Evolutionary conservation across 2,329 filamentous ascomycete species (phyloP), one percentile per base, ranked within the genome.

Genomic region (Paecilomyces variotii): DNA sequence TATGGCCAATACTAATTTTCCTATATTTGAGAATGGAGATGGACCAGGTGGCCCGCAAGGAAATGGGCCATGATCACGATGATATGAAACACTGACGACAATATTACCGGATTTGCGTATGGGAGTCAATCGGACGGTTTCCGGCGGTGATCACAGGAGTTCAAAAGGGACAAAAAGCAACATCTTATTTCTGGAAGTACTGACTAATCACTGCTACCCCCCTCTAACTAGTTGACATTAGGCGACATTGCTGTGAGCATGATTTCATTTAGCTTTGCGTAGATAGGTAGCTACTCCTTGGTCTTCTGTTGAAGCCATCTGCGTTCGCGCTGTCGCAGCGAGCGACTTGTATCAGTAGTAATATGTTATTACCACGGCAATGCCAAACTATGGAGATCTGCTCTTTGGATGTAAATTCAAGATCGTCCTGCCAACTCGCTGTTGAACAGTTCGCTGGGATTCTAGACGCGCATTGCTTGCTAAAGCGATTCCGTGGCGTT

Each of bases 1-100:
- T 58, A 74, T 77, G 69, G 74, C 73, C 12, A 68, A 51, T 25
- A 51, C 68, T 19, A 73, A 70, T 57, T 70, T 74, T 50, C 71
- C 72, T 24, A 64, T 67, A 9, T 73, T 75, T 55, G 72, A 72
- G 49, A 57, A 62, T 34, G 62, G 62, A 24, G 62, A 61, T 56
- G 62, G 63, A 35, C 59, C 63, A 32, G 62, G 65, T 52, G 64
- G 63, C 6, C 65, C 65, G 34, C 64, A 63, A 28, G 65, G 64
- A 24, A 64, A 60, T 59, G 64, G 62, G 45, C 62, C 66, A 59
- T 72, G 61, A 70, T 64, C 50, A 64, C 62, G 60, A 63, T 49
- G 56, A 60, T 52, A 66, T 60, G 57, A 62, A 19, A 58, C 50
- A 32, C 55, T 55, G 34, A 52, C 54, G 55, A 60, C 58, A 59